Evolutionary conservation across 2,329 filamentous ascomycete species (phyloP).

Genomic region (Clonostachys sp.): DNA sequence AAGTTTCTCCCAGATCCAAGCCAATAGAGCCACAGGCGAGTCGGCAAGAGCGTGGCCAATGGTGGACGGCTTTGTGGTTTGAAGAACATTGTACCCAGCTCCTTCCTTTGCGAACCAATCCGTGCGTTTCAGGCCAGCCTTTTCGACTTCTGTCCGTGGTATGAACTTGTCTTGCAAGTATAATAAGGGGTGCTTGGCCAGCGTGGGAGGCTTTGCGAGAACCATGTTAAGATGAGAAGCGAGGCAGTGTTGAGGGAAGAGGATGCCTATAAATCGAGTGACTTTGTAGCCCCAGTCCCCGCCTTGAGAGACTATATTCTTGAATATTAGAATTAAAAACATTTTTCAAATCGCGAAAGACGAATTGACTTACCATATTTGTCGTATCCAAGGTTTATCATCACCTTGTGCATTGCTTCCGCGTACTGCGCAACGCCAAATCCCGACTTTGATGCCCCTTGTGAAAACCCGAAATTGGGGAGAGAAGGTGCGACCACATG

Average conservation of each 20-base stretch:
- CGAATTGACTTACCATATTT: conserved; percentile 17
- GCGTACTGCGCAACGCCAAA: conserved; percentile 26
- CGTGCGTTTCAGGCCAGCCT: conserved; percentile 41
- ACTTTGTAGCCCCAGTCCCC: conserved; percentile 67
- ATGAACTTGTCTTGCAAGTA: conserved; percentile 49
- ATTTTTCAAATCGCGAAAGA: background rate
- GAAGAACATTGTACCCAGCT: conserved; percentile 18
- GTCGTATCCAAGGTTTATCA: conserved; percentile 58
- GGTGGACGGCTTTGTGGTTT: conserved; percentile 68
- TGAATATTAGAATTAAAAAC: conserved; percentile 5
- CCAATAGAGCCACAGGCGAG: conserved; percentile 64
- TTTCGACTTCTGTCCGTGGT: conserved; percentile 33
- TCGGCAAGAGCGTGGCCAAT: conserved; percentile 66
- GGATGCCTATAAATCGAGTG: conserved; percentile 51
- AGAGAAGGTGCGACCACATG: conserved; percentile 54
- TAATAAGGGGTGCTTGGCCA: conserved; percentile 47
- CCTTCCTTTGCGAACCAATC: conserved; percentile 55
- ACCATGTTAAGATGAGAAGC: conserved; percentile 49
- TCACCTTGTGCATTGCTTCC: conserved; percentile 62
- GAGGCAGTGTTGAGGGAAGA: conserved; percentile 51
- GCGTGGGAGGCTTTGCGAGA: conserved; percentile 41
- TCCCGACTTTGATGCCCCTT: conserved; percentile 16
- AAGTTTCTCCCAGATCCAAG: conserved; percentile 80
- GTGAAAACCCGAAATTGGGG: conserved; percentile 42
- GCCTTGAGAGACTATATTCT: conserved; percentile 39